phyloP scores from a whole-genome alignment of 139 green algal genomes.

The Chlorella ohadii region DNA sequence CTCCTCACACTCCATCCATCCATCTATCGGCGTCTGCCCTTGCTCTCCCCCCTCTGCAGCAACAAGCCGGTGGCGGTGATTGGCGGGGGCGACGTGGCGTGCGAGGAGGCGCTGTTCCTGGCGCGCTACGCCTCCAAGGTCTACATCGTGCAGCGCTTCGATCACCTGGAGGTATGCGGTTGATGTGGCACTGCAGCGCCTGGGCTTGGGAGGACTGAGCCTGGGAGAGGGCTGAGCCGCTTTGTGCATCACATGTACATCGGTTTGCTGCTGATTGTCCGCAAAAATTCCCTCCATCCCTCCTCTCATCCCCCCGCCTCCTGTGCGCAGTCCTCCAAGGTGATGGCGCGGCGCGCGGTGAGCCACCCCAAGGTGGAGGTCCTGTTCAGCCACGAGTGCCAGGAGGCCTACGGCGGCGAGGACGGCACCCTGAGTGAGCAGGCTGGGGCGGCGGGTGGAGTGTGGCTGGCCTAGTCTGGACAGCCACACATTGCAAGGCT shows the following conservation, averaged over 20 bases:
- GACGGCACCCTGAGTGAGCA: slow-evolving; percentile 33
- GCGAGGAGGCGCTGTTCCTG: slow-evolving; percentile 82
- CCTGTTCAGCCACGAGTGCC: slow-evolving; percentile 22
- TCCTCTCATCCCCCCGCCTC: neutral
- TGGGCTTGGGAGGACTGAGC: no score
- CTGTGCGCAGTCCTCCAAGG: slow-evolving; percentile 2
- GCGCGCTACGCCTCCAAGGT: slow-evolving; percentile 61
- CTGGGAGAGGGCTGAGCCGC: no score
- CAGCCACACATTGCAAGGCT: no score
- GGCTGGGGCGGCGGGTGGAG: no score
- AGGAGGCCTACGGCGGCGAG: slow-evolving; percentile 20
- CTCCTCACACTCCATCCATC: no score
- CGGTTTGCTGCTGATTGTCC: no score
- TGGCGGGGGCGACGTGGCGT: slow-evolving; percentile 76
- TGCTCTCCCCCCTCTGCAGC: neutral
- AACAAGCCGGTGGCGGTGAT: slow-evolving; percentile 76
- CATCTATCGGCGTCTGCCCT: no score
- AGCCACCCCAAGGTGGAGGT: slow-evolving; percentile 38
- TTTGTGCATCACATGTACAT: no score
- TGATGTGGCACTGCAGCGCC: no score
- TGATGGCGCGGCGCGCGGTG: slow-evolving; percentile 30
- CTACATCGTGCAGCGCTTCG: slow-evolving; percentile 35
- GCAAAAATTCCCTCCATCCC: neutral
- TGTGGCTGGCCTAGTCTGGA: no score
- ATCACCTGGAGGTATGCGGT: slow-evolving; percentile 31